These are phyloP conservation scores for Saccharum spontaneum DNA, from an alignment of 176 grass and related monocot species.

Conservation along the genomic window DNA sequence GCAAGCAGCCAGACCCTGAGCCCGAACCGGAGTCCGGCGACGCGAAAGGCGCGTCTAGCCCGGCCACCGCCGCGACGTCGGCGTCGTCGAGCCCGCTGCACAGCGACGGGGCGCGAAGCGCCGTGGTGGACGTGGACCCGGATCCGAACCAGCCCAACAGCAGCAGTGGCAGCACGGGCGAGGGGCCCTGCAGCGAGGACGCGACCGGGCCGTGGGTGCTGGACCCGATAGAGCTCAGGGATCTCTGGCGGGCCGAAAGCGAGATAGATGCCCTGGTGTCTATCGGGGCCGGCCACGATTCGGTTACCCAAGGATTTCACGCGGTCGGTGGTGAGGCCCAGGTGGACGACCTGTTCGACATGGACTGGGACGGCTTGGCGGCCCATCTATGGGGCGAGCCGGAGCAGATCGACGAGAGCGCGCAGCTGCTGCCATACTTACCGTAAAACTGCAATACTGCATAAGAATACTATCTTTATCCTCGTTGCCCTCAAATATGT, in stretches of 20 bases:
- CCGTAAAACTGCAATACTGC: too few species aligned
- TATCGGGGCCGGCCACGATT: too few species aligned
- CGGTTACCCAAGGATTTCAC: not conserved
- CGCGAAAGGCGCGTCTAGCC: not conserved
- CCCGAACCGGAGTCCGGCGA: not conserved
- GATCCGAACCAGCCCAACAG: conserved; percentile 38
- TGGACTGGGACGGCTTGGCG: conserved; percentile 62
- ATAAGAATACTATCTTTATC: too few species aligned
- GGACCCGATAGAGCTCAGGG: not conserved
- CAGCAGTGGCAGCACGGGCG: not conserved
- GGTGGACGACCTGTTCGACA: conserved; percentile 59
- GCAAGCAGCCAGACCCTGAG: not conserved
- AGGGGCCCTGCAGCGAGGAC: conserved; percentile 33
- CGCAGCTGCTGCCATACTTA: not conserved
- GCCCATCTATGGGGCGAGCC: conserved; percentile 48
- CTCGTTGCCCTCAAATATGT: too few species aligned
- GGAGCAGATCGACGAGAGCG: not conserved
- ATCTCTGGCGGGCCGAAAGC: conserved; percentile 25
- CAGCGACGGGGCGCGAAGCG: conserved; percentile 20
- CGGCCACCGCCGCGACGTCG: not conserved
- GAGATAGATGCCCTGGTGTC: conserved; percentile 55
- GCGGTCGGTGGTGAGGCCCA: not conserved
- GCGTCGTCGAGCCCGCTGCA: too few species aligned
- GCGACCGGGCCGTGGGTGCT: conserved; percentile 30
- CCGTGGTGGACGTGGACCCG: conserved; percentile 63